Conservation (phyloP, 1,139 yeast genomes). For the Scheffersomyces illinoinensis region DNA sequence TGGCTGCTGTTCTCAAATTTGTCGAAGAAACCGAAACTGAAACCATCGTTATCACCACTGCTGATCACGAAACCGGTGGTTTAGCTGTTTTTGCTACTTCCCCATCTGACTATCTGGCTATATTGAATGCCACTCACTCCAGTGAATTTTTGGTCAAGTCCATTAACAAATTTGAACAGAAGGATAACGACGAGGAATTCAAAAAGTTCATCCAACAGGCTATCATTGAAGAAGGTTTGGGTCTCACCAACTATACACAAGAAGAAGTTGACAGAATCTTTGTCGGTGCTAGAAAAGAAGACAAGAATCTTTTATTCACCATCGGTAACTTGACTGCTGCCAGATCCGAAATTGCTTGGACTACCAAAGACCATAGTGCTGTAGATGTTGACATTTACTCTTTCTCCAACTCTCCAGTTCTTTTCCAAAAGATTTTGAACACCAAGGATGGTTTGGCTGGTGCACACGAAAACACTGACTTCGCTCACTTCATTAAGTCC, state of each 20-base stretch:
- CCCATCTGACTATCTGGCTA: conserved; percentile 45
- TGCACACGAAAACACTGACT: conserved; percentile 17
- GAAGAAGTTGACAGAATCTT: conserved; percentile 45
- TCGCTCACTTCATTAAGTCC: conserved; percentile 13
- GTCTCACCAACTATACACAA: conserved; percentile 53
- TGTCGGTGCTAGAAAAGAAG: conserved; percentile 12
- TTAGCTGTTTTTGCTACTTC: conserved; percentile 74
- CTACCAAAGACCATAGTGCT: conserved; percentile 88
- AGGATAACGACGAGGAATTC: conserved; percentile 30
- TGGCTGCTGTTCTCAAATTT: conserved; percentile 65
- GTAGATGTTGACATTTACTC: conserved; percentile 88
- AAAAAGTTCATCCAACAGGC: conserved; percentile 48
- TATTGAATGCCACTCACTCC: conserved; percentile 65
- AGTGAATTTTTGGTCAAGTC: conserved; percentile 61
- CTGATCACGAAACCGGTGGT: conserved; percentile 94
- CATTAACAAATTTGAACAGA: conserved; percentile 22
- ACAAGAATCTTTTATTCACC: conserved; percentile 34
- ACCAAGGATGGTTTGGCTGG: conserved; percentile 13
- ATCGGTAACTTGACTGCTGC: conserved; percentile 62
- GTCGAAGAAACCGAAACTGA: conserved; percentile 65
- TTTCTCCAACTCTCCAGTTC: conserved; percentile 44
- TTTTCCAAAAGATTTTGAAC: conserved; percentile 1
- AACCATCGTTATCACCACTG: conserved; percentile 73
- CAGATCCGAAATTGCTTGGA: conserved; percentile 82
- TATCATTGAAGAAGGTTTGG: conserved; percentile 58